phyloP scores from a whole-genome alignment of 176 grass and related monocot species.

The Lolium perenne region DNA sequence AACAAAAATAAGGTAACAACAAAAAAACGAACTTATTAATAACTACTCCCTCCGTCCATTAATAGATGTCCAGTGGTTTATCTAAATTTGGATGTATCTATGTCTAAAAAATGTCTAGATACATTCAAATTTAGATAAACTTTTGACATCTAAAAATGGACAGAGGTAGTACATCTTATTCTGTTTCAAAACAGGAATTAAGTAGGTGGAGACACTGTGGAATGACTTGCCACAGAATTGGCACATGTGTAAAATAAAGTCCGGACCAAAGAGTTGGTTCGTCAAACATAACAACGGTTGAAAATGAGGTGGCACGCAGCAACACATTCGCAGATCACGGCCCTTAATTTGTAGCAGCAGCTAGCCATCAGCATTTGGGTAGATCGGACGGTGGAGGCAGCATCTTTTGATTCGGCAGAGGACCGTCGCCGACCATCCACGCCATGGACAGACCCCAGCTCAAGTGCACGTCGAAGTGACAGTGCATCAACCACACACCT shows the following conservation, averaged over 20 bases:
- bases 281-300: constrained; percentile 14
- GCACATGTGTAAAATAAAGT: constrained; percentile 39
- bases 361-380: constrained; percentile 54
- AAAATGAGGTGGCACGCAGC: constrained; percentile 21
- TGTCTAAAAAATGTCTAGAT: no score
- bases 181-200: constrained; percentile 39
- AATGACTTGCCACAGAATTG: constrained; percentile 31
- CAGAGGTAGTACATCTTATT: constrained; percentile 42
- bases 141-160: no score
- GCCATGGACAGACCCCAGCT: constrained; percentile 81
- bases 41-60: no score
- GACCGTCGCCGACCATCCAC: constrained; percentile 71
- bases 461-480: constrained; percentile 76
- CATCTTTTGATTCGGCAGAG: constrained; percentile 59
- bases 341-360: neutral
- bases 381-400: constrained; percentile 70
- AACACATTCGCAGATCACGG: constrained; percentile 23
- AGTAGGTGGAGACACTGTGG: neutral
- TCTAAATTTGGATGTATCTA: no score
- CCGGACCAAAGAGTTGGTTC: neutral
- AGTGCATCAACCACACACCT: constrained; percentile 83
- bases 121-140: no score
- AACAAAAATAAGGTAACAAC: neutral
- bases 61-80: no score
- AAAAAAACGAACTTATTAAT: no score